Evolutionary conservation across 192 early-diverging fungal species (phyloP), one percentile per base, ranked within the genome.

Genomic region (Paraglomus occultum): DNA sequence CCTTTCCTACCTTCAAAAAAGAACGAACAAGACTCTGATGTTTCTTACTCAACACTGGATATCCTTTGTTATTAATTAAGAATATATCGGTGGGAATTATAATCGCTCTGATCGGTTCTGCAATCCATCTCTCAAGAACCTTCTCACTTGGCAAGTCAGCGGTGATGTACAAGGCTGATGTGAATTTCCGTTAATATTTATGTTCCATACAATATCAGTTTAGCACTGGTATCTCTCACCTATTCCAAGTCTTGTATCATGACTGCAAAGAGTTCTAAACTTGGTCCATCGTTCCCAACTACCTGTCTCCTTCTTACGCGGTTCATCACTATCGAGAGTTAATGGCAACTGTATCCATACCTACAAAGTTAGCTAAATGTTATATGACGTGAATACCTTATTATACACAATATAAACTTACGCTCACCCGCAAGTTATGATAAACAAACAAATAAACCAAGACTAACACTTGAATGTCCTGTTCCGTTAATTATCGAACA

Each of bases 81-180:
- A 99, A 99, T 42, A 91, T 71, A 15, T 74, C 46, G 11, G 85
- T 85, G 4, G 91, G 87, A 8, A 99, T 49, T 46, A 94, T 82
- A 5, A 97, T 79, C 1, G 82, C 74, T 64, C 87, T 84, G 17
- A 99, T 79, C 0, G 97, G 97, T 70, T 98, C 96, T 2, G 95
- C 90, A 12, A 87, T 73, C 97, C 97, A 99, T 52, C 79, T 80
- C 10, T 82, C 77, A 23, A 80, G 72, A 8, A 78, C 42, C 31
- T 72, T 54, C 12, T 77, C 76, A 18, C 77, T 73, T 8, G 85
- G 86, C 15, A 89, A 69, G 5, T 88, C 69, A 0, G 79, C 68
- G 0, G 77, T 74, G 5, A 88, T 23, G 57, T 87, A 82, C 60
- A 95, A 73, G 12, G 90, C 90, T 63, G 84, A 61, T 46, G 10